Base-by-base conservation (phyloP, 805 yeast species). In the Myxozyma sirexii region DNA sequence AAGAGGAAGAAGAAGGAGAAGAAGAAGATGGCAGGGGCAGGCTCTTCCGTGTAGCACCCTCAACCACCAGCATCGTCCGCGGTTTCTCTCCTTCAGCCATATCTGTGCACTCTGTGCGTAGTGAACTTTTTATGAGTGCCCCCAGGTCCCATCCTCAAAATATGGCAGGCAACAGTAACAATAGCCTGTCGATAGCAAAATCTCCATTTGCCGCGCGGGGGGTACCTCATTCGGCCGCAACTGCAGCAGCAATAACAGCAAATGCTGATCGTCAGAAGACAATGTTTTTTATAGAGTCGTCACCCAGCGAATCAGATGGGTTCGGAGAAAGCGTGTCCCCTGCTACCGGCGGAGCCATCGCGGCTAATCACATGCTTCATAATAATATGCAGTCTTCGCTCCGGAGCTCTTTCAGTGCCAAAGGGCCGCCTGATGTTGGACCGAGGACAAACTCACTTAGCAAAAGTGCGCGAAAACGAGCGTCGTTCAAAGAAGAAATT, bases 251-350 rank as follows among this genome's bases (percentile, higher is more conserved):
- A 4, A 47, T 27, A 0, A 17, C 35, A 19, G 19, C 35, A 24
- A 47, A 31, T 5, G 43, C 26, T 6, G 50, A 17, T n/a, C 29
- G 29, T 12, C 38, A 51, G 26, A 50, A 44, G 41, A 75, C 71
- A 55, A 75, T 75, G 75, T 75, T 75, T 57, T 76, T 74, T 57
- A 73, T 75, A 19, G 77, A 73, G 45, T 74, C 76, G 1, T 69
- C 73, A 8, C 77, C 78, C 7, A 70, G 75, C 4, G 78, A 74
- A 27, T 43, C 66, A 31, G 75, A 72, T 51, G 71, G 53, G 3
- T 63, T 64, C 52, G 71, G 68, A 33, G 70, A 66, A 17, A 56
- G 61, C 27, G 53, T 62, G 19, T 61, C 66, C 15, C 66, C 66
- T 7, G 59, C 63, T 1, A 44, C 56, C 3, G 37, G 24, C 23